Base-by-base conservation (phyloP, 1,284 basidiomycete species). In the Schizophyllum amplum region DNA sequence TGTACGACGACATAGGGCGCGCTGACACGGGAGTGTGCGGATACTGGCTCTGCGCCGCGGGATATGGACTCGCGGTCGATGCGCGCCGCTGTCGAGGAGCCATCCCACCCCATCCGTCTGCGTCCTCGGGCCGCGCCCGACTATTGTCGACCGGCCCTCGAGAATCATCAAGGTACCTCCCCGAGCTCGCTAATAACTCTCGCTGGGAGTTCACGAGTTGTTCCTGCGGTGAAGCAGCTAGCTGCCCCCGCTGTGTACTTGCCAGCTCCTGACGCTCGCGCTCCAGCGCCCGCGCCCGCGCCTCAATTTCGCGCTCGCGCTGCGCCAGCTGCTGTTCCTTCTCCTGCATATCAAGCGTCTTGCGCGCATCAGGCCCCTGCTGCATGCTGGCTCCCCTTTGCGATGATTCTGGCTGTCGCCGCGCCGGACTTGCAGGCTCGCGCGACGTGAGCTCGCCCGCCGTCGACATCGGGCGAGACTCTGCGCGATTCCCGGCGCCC, bases 301-400 rank as follows among this genome's bases (percentile, higher is more conserved):
- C 70, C 56, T 81, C 74, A 52, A 87, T 74, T 51, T 86, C 83
- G 21, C 78, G 76, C 66, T 88, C 85, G 47, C 81, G 76, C 55
- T 77, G 59, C 21, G 74, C 75, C 20, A 86, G 69, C 51, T 79
- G 77, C 47, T 75, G 71, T 57, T 83, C 82, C 60, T 77, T 80
- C 59, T 82, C 79, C 52, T 76, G 72, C 17, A 77, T 66, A 52
- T 82, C 79, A 0, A 78, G 66, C 53, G 81, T 77, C 47, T 79
- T 73, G 13, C 77, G 65, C 50, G 83, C 80, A 47, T 81, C 78
- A 15, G 80, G 65, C 5, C 75, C 75, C 50, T 73, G 58, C 13
- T 59, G 58, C 26, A n/a, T n/a, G n/a, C n/a, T n/a, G n/a, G n/a
- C n/a, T n/a, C n/a, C n/a, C n/a, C n/a, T n/a, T n/a, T n/a, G n/a